Percentiles rank a stretch among this genome's conserved stretches.
Evolutionary conservation across 202 grass and related monocot species (phyloP).

Genomic region (Eragrostis tef): DNA sequence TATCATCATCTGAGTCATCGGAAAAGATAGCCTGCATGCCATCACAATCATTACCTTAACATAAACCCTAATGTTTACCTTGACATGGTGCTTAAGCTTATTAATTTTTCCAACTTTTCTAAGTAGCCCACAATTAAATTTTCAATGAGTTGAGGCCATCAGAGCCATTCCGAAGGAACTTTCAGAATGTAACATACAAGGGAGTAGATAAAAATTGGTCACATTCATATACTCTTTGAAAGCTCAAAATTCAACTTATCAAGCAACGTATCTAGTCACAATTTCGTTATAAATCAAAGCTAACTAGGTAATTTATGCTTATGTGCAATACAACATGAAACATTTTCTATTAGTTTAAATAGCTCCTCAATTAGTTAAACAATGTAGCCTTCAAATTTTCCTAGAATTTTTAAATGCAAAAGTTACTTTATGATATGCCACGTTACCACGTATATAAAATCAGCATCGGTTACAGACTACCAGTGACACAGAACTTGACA

Average conservation of each 20-base stretch:
- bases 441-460: background rate
- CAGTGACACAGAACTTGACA: background rate
- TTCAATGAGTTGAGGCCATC: background rate
- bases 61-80: conserved; percentile 13
- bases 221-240: background rate
- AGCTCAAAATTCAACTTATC: conserved; percentile 1
- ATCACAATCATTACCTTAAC: conserved; percentile 31
- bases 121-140: background rate
- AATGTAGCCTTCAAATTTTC: background rate
- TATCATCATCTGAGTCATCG: conserved; percentile 89
- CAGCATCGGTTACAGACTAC: background rate
- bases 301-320: background rate
- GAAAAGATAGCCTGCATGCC: conserved; percentile 88
- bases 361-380: background rate
- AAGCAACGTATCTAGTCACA: background rate
- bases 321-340: background rate
- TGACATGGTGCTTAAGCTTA: background rate
- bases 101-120: background rate
- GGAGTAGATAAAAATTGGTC: background rate
- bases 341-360: background rate
- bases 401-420: background rate
- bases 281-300: background rate
- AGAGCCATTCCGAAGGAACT: background rate
- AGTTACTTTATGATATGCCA: background rate
- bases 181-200: background rate